These are phyloP conservation scores for Arctostaphylos glauca DNA, from an alignment of 148 eudicot species.

Conservation along the genomic window DNA sequence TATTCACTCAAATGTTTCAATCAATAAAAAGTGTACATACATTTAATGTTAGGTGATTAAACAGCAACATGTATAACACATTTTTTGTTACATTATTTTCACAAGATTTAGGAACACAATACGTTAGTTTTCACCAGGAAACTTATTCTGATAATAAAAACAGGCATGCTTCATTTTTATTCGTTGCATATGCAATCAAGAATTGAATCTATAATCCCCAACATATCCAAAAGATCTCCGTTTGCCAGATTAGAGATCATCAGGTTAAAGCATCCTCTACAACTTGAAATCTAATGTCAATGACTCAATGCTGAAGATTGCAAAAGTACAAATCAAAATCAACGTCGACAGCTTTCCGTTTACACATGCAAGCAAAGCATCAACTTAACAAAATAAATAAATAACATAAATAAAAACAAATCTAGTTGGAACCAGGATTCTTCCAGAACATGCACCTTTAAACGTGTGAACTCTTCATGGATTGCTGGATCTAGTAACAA, in stretches of 20 bases:
- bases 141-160: not conserved
- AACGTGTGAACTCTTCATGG: constrained; percentile 91
- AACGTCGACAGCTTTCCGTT: not conserved
- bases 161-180: not conserved
- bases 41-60: not conserved
- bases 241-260: not conserved
- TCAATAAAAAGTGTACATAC: not conserved
- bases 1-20: not conserved
- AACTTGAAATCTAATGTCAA: not conserved
- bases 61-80: not conserved
- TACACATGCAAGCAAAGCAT: constrained; percentile 4
- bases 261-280: not conserved
- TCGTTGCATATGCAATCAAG: not conserved
- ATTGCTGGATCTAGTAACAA: constrained; percentile 96
- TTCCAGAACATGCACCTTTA: constrained; percentile 58
- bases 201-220: not conserved
- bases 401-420: not conserved
- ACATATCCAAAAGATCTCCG: not conserved
- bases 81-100: not conserved
- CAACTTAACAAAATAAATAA: not conserved
- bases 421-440: not conserved
- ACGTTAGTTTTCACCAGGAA: not conserved
- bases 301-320: not conserved
- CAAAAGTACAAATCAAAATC: not conserved
- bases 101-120: not conserved